These are phyloP conservation scores for Verticillium longisporum DNA, from an alignment of 2,329 filamentous ascomycete genomes.

Conservation along the genomic window DNA sequence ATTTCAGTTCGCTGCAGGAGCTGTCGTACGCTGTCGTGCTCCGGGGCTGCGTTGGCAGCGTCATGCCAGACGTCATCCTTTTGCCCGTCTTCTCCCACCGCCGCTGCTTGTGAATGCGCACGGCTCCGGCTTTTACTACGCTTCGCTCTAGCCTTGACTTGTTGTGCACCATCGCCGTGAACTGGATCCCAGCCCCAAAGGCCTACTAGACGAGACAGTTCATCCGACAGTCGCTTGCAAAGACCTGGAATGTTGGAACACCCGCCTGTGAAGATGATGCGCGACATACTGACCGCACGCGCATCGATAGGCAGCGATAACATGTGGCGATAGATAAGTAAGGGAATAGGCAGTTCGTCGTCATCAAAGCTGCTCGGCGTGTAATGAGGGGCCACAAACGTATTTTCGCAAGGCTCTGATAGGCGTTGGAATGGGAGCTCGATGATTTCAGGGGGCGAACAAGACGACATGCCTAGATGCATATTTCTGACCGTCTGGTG, in stretches of 20 bases:
- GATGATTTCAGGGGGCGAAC: constrained; percentile 27
- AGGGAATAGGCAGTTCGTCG: constrained; percentile 72
- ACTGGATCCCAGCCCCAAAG: constrained; percentile 72
- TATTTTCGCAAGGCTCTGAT: constrained; percentile 66
- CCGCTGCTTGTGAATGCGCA: constrained; percentile 9
- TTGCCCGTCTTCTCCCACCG: constrained; percentile 21
- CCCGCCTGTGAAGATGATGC: constrained; percentile 80
- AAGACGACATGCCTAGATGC: constrained; percentile 31
- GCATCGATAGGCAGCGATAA: constrained; percentile 74
- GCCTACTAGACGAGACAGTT: constrained; percentile 61
- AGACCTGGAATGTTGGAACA: constrained; percentile 74
- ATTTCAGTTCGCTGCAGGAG: constrained; percentile 39
- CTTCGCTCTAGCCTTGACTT: constrained; percentile 39
- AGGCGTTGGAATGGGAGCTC: constrained; percentile 64
- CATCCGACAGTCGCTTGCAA: constrained; percentile 67
- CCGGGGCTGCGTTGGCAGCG: constrained; percentile 37
- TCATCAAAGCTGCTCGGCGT: constrained; percentile 64
- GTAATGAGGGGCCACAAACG: constrained; percentile 59
- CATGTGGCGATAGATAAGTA: constrained; percentile 70
- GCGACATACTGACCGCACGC: constrained; percentile 77
- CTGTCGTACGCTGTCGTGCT: constrained; percentile 51
- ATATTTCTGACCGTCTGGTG: constrained; percentile 11
- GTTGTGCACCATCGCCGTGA: constrained; percentile 59
- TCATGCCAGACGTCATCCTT: constrained; percentile 26
- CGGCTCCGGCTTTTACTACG: constrained; percentile 24